Conservation (phyloP, 352 stramenopile genomes). For the Pythium rishiriense region DNA sequence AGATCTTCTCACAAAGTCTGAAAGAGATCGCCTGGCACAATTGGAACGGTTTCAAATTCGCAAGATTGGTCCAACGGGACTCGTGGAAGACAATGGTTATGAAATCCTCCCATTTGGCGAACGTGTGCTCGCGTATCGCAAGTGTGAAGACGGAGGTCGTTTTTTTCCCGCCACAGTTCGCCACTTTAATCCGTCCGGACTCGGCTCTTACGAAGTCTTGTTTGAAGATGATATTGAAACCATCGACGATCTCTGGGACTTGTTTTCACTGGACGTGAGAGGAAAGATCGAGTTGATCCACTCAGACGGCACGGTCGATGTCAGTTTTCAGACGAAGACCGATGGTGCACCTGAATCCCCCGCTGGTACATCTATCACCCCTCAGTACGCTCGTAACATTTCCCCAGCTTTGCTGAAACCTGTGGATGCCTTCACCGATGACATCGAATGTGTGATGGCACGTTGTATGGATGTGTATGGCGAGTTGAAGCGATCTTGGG, state of each 20-base stretch:
- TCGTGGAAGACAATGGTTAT: constrained; percentile 47
- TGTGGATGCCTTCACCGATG: constrained; percentile 41
- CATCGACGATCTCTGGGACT: constrained; percentile 57
- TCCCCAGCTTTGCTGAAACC: constrained; percentile 39
- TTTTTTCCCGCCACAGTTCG: constrained; percentile 61
- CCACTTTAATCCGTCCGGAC: constrained; percentile 49
- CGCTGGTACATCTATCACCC: no score
- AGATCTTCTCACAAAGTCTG: constrained; percentile 36
- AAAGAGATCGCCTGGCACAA: constrained; percentile 33
- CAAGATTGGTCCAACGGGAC: constrained; percentile 53
- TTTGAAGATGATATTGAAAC: constrained; percentile 62
- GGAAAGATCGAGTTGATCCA: constrained; percentile 52
- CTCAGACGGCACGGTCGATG: constrained; percentile 55
- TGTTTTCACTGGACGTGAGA: constrained; percentile 61
- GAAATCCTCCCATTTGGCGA: constrained; percentile 62
- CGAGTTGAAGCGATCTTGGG: constrained; percentile 29
- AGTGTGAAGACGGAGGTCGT: constrained; percentile 48
- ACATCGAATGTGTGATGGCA: constrained; percentile 40
- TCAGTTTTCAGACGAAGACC: constrained; percentile 30
- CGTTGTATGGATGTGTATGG: constrained; percentile 29
- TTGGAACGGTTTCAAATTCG: constrained; percentile 52
- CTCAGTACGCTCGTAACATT: constrained; percentile 35
- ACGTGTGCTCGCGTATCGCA: constrained; percentile 64
- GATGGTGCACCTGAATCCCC: background rate
- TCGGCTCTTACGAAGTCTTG: constrained; percentile 48